Evolutionary conservation across 2,329 filamentous ascomycete genomes (phyloP).

Genomic region (Pleurostoma richardsiae): DNA sequence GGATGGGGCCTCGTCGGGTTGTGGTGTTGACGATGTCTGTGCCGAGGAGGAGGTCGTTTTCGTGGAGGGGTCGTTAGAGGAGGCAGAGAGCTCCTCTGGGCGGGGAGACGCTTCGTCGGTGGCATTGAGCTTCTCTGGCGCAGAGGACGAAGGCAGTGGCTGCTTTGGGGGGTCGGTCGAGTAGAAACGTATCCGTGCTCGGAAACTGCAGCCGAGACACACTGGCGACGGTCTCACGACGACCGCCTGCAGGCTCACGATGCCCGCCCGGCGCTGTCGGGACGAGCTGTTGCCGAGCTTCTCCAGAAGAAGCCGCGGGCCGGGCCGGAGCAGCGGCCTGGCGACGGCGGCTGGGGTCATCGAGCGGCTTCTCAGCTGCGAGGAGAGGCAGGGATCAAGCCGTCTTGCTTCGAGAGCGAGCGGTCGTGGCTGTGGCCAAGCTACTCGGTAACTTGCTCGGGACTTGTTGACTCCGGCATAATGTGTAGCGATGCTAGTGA

Average conservation of each 20-base stretch:
- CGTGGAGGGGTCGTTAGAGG: conserved; percentile 2
- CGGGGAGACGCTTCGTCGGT: neutral
- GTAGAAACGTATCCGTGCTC: conserved; percentile 17
- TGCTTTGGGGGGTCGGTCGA: conserved; percentile 20
- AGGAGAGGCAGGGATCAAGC: neutral
- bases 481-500: too few relatives aligned
- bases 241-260: neutral
- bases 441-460: too few relatives aligned
- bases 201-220: conserved; percentile 20
- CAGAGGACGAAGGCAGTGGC: conserved; percentile 1
- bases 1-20: conserved; percentile 2
- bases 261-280: conserved; percentile 7
- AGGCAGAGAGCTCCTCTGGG: too few relatives aligned
- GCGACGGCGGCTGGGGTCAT: conserved; percentile 11
- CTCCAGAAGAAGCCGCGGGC: conserved; percentile 7
- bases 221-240: conserved; percentile 8
- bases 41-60: conserved; percentile 2
- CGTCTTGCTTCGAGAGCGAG: too few relatives aligned
- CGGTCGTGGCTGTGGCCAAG: too few relatives aligned
- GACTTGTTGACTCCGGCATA: too few relatives aligned
- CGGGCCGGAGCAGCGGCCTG: conserved; percentile 8
- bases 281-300: conserved; percentile 10
- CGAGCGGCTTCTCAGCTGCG: neutral
- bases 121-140: neutral
- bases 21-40: conserved; percentile 3